Base-by-base conservation (phyloP, 306 rosid genomes). In the Clitoria ternatea region DNA sequence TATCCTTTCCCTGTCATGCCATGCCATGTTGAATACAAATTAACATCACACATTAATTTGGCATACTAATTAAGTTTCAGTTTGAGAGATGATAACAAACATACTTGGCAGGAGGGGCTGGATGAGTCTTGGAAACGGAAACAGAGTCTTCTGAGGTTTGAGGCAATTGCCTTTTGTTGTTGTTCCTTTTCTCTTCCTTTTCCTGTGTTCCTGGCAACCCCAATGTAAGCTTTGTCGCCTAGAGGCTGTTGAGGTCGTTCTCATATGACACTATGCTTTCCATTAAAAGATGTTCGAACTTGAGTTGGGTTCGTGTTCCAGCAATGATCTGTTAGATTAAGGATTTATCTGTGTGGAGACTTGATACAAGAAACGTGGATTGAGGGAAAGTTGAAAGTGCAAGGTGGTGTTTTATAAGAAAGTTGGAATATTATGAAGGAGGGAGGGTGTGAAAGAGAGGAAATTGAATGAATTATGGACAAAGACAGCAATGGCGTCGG, bases 201-300 rank as follows among this genome's bases (percentile, higher is more conserved):
- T 74, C 81, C 36, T 72, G 77, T 10, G 59, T 79, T 9, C 96
- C 94, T 7, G 96, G 96, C 63, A 90, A 72, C 56, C 91, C 88
- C 43, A 88, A 75, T 52, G 90, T 77, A 4, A 90, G 87, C 80
- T 90, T 91, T 3, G 96, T 90, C 52, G 85, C 96, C 81, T 82
- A 70, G 27, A 86, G 85, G n/a, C n/a, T n/a, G 66, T 86, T 85
- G 7, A 88, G 84, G 45, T 77, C 83, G 44, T 69, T 79, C 73
- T 76, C 80, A 78, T 36, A 84, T 2, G 55, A 67, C 42, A 75
- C 66, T 49, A 30, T 56, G 64, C 47, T 76, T 67, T 81, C 92
- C 90, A 85, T 84, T n/a, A n/a, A n/a, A n/a, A n/a, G n/a, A n/a
- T n/a, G n/a, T n/a, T n/a, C n/a, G n/a, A n/a, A n/a, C 62, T 60